Percentiles rank a stretch among this genome's conserved stretches.
phyloP scores from a whole-genome alignment of 2,329 filamentous ascomycete species.

The Alternaria brassicae region DNA sequence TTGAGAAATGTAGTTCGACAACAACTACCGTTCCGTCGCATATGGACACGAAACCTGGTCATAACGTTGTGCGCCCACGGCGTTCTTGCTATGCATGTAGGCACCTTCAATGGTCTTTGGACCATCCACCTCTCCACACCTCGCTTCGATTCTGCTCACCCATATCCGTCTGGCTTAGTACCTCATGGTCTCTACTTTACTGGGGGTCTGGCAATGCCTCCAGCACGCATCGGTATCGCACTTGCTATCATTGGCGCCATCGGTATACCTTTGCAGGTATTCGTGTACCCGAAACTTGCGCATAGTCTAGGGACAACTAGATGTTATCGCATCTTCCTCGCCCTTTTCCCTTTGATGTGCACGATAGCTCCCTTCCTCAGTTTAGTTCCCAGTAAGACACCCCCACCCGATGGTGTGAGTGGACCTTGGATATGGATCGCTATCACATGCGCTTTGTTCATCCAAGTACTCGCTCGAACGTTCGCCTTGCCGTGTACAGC shows the following conservation, averaged over 20 bases:
- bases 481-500: constrained; percentile 64
- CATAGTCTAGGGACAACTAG: constrained; percentile 52
- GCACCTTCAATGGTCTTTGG: constrained; percentile 59
- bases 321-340: constrained; percentile 52
- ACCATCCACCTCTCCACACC: constrained; percentile 59
- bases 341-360: constrained; percentile 57
- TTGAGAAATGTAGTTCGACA: constrained; percentile 20
- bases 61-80: constrained; percentile 55
- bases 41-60: constrained; percentile 57
- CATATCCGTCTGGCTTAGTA: constrained; percentile 40
- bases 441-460: constrained; percentile 51
- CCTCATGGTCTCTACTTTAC: constrained; percentile 57
- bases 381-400: constrained; percentile 49
- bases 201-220: constrained; percentile 57
- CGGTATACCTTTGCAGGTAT: constrained; percentile 56
- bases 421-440: constrained; percentile 53
- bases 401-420: constrained; percentile 51
- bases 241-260: constrained; percentile 58
- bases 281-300: constrained; percentile 54
- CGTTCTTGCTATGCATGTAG: constrained; percentile 56
- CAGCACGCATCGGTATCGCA: constrained; percentile 56
- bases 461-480: constrained; percentile 57
- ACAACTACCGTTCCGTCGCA: constrained; percentile 55
- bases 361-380: constrained; percentile 54
- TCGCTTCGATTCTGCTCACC: constrained; percentile 49